Evolutionary conservation across 805 yeast genomes (phyloP), one percentile per base, ranked within the genome.

Genomic region (Nakazawaea anatomiae): DNA sequence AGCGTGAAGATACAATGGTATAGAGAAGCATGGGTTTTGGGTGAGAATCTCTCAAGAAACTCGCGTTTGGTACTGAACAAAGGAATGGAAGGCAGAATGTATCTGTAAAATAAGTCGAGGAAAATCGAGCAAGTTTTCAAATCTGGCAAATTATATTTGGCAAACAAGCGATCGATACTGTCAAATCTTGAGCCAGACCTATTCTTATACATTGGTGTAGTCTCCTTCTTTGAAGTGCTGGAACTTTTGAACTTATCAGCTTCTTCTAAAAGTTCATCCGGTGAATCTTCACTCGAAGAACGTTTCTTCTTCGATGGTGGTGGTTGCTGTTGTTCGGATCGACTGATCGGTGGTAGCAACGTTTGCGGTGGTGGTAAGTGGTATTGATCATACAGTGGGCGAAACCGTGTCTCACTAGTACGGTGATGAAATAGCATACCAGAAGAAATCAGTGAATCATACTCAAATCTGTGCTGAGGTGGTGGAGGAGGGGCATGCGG

Each of bases 51-150:
- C 25, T 55, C 57, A 3, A 72, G 44, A 36, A 74, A 60, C 6
- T 60, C 47, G 9, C 57, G 55, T 48, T 68, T 69, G 35, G 69
- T 60, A 1, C 76, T 75, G 5, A 75, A 54, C 6, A 69, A 58
- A 18, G 69, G 64, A 43, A 68, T 61, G 6, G 70, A 62, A 6
- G 71, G 65, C 48, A 73, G 70, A n/a, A 68, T 62, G 55, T 73
- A 75, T 40, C 71, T 59, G 56, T 71, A 75, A 54, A 64, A 74
- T 6, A 72, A 52, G 48, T 72, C 74, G 40, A 74, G 58, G 41
- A 74, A 54, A 2, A 58, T 52, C 38, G 60, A 61, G 2, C 71
- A 60, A 0, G 67, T 64, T 42, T 56, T 52, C 65, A 69, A 64
- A 38, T 63, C 52, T 4, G 79, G 79, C 6, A 74, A 57, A 6